Conservation (phyloP, 2,329 filamentous ascomycete species). For the Botrytis pseudocinerea region DNA sequence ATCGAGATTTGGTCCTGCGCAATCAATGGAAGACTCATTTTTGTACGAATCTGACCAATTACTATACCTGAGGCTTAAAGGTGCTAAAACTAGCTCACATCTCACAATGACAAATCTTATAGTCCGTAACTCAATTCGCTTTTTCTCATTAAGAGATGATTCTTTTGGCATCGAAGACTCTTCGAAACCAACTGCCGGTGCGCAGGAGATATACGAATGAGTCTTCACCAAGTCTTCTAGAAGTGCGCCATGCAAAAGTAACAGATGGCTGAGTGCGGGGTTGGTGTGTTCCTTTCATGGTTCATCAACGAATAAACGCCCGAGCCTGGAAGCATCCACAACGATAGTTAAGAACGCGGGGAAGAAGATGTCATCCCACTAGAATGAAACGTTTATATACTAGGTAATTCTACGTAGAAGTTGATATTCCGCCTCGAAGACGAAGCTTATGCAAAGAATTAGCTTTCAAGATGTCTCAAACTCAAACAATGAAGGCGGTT, state of each 20-base stretch:
- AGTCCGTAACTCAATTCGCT: background rate
- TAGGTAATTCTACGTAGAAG: background rate
- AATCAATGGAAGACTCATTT: background rate
- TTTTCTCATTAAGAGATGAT: background rate
- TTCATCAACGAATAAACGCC: background rate
- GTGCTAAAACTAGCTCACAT: background rate
- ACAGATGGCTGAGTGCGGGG: background rate
- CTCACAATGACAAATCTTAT: background rate
- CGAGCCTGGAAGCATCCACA: background rate
- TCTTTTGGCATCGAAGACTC: background rate
- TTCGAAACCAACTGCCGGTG: background rate
- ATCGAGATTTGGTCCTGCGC: background rate
- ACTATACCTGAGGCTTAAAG: background rate
- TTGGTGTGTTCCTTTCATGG: background rate
- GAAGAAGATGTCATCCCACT: background rate
- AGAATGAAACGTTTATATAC: background rate
- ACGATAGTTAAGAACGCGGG: background rate
- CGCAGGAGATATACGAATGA: background rate
- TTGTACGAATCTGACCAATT: background rate
- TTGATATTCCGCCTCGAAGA: too few species aligned
- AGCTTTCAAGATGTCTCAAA: conserved; percentile 10
- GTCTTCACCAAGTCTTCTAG: background rate
- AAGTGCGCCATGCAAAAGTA: background rate
- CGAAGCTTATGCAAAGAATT: background rate
- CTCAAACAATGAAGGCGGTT: conserved; percentile 19